phyloP scores from a whole-genome alignment of 192 early-diverging fungal genomes.

The Backusella circina region DNA sequence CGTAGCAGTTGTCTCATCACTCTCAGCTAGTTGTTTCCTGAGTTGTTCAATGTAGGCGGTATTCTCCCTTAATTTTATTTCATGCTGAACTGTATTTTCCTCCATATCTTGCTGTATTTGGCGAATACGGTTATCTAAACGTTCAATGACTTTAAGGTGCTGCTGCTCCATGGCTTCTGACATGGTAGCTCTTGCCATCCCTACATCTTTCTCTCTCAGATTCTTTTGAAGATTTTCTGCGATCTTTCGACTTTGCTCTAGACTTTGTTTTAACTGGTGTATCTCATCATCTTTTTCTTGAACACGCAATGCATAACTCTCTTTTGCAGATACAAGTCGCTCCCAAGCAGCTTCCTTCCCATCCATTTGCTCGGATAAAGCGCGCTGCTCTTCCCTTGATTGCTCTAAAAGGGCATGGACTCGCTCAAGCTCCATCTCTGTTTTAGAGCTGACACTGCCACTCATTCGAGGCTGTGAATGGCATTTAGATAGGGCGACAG shows the following conservation, averaged over 20 bases:
- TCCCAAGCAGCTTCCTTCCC: constrained; percentile 24
- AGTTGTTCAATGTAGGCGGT: constrained; percentile 29
- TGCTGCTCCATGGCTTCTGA: constrained; percentile 17
- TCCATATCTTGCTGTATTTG: constrained; percentile 1
- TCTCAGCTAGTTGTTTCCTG: constrained; percentile 9
- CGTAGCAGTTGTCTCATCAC: constrained; percentile 11
- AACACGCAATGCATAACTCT: constrained; percentile 20
- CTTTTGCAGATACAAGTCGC: constrained; percentile 25
- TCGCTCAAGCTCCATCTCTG: constrained; percentile 4
- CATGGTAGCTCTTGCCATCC: not conserved
- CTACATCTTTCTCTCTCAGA: not conserved
- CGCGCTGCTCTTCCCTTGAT: constrained; percentile 8
- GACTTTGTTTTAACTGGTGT: not conserved
- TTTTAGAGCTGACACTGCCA: not conserved
- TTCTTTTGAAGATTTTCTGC: not conserved
- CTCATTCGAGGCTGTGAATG: not conserved
- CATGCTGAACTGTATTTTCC: not conserved
- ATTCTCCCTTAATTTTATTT: constrained; percentile 7
- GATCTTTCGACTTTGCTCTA: not conserved
- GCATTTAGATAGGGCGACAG: not conserved
- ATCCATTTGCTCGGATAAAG: constrained; percentile 11
- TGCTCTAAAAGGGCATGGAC: constrained; percentile 16
- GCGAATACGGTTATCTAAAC: constrained; percentile 8
- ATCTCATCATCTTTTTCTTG: constrained; percentile 22
- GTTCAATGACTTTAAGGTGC: constrained; percentile 4